Evolutionary conservation across 139 green algal genomes (phyloP).

Genomic region (Zygnema cylindricum): DNA sequence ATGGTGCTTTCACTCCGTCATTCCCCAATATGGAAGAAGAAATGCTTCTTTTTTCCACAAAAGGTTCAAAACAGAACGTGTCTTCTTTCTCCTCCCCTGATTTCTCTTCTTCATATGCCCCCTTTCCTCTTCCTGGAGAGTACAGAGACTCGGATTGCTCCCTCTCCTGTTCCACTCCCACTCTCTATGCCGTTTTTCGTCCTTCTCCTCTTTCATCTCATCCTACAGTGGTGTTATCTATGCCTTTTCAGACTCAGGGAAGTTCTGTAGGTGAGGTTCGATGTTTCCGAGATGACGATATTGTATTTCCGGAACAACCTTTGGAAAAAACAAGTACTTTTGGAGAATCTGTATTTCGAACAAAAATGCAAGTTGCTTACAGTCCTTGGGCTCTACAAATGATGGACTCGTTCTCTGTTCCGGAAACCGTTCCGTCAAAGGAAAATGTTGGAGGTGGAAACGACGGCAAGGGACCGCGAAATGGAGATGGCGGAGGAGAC

Average conservation of each 20-base stretch:
- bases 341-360: neutral
- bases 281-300: slow-evolving; percentile 21
- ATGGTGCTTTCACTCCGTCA: too few species aligned
- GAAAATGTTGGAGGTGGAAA: neutral
- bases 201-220: too few species aligned
- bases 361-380: neutral
- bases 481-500: neutral
- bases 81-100: too few species aligned
- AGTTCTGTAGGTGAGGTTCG: neutral
- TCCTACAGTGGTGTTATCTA: too few species aligned
- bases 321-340: neutral
- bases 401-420: neutral
- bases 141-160: too few species aligned
- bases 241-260: too few species aligned
- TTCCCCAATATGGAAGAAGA: too few species aligned
- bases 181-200: neutral
- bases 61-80: too few species aligned
- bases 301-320: neutral
- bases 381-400: slow-evolving; percentile 11
- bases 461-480: neutral
- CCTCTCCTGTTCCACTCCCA: too few species aligned
- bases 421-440: neutral
- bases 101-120: too few species aligned
- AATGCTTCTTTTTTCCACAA: too few species aligned
- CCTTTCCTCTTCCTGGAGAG: too few species aligned